Evolutionary conservation across 768 basidiomycete species (phyloP), one percentile per base, ranked within the genome.

Genomic region (Boletus subcaerulescens): DNA sequence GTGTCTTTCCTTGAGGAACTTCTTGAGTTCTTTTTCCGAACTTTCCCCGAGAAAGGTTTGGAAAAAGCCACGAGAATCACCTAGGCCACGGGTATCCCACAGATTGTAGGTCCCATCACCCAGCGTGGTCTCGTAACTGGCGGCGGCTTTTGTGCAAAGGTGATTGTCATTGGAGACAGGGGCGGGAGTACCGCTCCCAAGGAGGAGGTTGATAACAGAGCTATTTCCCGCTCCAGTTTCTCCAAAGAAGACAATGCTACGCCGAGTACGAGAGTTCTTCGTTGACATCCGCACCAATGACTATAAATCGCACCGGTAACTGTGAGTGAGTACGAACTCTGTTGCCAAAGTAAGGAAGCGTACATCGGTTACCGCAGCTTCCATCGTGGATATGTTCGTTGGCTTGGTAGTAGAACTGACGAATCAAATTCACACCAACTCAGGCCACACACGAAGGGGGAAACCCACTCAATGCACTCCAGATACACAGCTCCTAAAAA

Each of bases 1-100:
- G 17, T 65, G 57, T 6, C 63, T 60, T 46, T 65, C 56, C 38
- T 60, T 45, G 17, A 68, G 59, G 26, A 68, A 55, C 18, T 48
- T 58, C 45, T 60, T 60, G 32, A 70, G 48, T 4, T 58, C 55
- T 44, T 48, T 56, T 39, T 60, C 58, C 2, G 71, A 55, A 20
- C 39, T 18, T 2, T 17, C 32, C 13, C 47, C 10, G 18, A 64
- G 54, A 9, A 66, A 4, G n/a, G 8, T 17, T 36, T 5, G 56
- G 44, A 56, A 35, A 50, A 67, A 50, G 12, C 9, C 46, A 24
- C 48, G 46, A 13, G 39, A 72, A 52, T 68, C 74, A 40, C 72
- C 63, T 20, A 77, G 69, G 18, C 76, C 76, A 10, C 66, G 67
- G 7, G 74, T 76, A 42, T 77, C 76, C 66, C 73, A 70, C 0